Percentiles rank a stretch among this genome's conserved stretches.
phyloP scores from a whole-genome alignment of 2,329 filamentous ascomycete species.

The Diaporthe sp. region DNA sequence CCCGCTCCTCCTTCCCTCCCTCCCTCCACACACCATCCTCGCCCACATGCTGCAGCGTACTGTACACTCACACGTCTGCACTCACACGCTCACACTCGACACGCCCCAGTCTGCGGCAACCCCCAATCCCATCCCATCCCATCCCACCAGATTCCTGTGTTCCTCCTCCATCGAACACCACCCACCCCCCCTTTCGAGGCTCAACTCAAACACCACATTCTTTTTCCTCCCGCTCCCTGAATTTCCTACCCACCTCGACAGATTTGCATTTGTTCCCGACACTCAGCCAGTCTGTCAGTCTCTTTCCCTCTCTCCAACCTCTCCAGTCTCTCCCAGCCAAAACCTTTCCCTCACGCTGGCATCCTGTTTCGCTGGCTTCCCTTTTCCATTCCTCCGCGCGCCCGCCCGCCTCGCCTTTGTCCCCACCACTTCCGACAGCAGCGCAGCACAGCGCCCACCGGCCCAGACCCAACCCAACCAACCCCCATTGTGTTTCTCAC shows the following conservation, averaged over 20 bases:
- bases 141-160: constrained; percentile 40
- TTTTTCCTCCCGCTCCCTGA: constrained; percentile 33
- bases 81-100: not conserved
- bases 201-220: constrained; percentile 36
- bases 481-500: constrained; percentile 33
- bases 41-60: constrained; percentile 8
- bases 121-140: constrained; percentile 30
- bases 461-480: constrained; percentile 15
- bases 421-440: constrained; percentile 34
- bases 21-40: constrained; percentile 5
- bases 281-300: not conserved
- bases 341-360: not conserved
- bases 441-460: constrained; percentile 21
- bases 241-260: constrained; percentile 21
- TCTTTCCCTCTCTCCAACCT: not conserved
- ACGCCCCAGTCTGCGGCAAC: constrained; percentile 25
- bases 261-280: constrained; percentile 32
- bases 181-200: constrained; percentile 28
- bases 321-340: not conserved
- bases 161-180: constrained; percentile 33
- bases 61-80: not conserved
- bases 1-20: constrained; percentile 33
- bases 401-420: constrained; percentile 32
- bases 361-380: not conserved
- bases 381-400: constrained; percentile 22